Percentiles rank a stretch among this genome's conserved stretches.
phyloP scores from a whole-genome alignment of 2,329 filamentous ascomycete species.

The Botrytis byssoidea region DNA sequence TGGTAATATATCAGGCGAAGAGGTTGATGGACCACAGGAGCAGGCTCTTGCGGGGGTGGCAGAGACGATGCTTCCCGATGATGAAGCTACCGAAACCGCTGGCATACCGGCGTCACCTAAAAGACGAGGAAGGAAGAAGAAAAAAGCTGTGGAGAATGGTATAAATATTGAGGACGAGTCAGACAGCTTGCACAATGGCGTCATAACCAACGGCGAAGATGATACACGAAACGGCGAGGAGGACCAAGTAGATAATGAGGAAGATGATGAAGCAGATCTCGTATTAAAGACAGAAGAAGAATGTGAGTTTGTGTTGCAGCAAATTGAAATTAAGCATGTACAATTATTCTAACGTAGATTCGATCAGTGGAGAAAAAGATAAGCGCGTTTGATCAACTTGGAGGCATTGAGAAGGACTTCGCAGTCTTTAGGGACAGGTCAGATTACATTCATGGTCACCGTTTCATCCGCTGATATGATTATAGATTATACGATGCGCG shows the following conservation, averaged over 20 bases:
- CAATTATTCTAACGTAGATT: slow-evolving; percentile 24
- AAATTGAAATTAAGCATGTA: not conserved
- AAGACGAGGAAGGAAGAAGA: slow-evolving; percentile 40
- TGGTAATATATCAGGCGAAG: slow-evolving; percentile 38
- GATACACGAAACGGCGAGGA: slow-evolving; percentile 48
- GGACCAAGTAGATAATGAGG: slow-evolving; percentile 53
- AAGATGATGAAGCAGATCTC: slow-evolving; percentile 55
- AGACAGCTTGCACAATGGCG: slow-evolving; percentile 27
- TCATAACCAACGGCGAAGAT: slow-evolving; percentile 33
- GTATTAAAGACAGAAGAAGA: slow-evolving; percentile 64
- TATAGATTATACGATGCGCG: slow-evolving; percentile 82
- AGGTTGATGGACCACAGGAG: slow-evolving; percentile 50
- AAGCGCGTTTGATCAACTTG: slow-evolving; percentile 75
- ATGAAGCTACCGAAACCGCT: slow-evolving; percentile 38
- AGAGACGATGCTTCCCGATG: slow-evolving; percentile 44
- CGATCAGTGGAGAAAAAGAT: slow-evolving; percentile 71
- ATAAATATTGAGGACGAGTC: slow-evolving; percentile 30
- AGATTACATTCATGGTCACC: slow-evolving; percentile 34
- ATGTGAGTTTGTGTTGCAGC: slow-evolving; percentile 45
- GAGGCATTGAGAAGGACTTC: slow-evolving; percentile 84
- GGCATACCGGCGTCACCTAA: slow-evolving; percentile 37
- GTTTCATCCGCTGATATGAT: slow-evolving; percentile 28
- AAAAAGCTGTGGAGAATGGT: slow-evolving; percentile 35
- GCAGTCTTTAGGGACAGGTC: slow-evolving; percentile 78
- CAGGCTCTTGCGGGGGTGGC: slow-evolving; percentile 44